Evolutionary conservation across 73 alveolate genomes (phyloP).

Genomic region (Tetrahymena elliotti): DNA sequence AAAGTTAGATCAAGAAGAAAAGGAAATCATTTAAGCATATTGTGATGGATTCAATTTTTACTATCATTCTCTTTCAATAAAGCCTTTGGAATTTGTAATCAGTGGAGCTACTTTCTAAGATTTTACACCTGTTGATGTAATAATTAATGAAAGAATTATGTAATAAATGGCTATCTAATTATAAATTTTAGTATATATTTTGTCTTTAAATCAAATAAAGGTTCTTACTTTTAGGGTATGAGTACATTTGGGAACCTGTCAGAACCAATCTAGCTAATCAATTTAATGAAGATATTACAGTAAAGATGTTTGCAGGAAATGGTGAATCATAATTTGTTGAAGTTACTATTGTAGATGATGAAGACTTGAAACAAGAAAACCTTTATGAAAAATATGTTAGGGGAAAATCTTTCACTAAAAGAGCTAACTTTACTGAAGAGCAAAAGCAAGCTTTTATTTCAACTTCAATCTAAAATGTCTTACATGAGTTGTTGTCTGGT

Average conservation of each 20-base stretch:
- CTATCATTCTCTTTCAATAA: neutral
- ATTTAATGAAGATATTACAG: neutral
- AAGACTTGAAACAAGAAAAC: neutral
- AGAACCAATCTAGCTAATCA: neutral
- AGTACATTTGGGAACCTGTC: neutral
- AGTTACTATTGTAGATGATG: neutral
- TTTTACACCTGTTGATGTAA: neutral
- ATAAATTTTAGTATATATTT: too few relatives aligned
- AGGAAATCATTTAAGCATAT: neutral
- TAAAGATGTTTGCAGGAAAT: neutral
- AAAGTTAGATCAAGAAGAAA: neutral
- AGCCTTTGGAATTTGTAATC: neutral
- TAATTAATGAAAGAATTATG: neutral
- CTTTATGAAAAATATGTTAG: neutral
- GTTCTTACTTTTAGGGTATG: neutral
- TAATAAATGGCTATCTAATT: neutral
- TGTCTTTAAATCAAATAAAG: neutral
- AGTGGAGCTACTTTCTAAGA: neutral
- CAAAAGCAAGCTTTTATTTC: neutral
- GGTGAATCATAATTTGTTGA: neutral
- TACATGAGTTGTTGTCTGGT: neutral
- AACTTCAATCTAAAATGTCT: neutral
- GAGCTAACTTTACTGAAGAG: neutral
- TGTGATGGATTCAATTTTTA: neutral
- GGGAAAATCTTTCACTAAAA: neutral